These are phyloP conservation scores for Pyrus betulifolia DNA, from an alignment of 306 rosid genomes.

Conservation along the genomic window DNA sequence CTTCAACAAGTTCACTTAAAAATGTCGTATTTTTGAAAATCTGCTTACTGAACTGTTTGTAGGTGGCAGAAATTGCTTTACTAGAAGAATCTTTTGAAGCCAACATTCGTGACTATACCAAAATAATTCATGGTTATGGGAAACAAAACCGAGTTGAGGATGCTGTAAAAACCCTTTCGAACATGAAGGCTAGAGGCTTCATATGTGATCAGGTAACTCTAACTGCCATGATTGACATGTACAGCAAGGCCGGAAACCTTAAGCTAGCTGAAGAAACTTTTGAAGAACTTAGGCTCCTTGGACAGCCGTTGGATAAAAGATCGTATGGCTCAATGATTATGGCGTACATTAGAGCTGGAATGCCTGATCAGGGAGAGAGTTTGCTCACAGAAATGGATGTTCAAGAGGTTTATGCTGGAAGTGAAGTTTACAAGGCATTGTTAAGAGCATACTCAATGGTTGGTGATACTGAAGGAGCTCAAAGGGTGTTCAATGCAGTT, in stretches of 20 bases:
- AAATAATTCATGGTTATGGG: constrained; percentile 67
- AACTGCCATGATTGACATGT: constrained; percentile 73
- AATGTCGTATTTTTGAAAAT: not conserved
- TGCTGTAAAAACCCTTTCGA: constrained; percentile 49
- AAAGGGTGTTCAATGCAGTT: constrained; percentile 74
- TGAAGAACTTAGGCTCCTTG: constrained; percentile 73
- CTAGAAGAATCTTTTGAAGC: constrained; percentile 67
- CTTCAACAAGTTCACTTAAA: not conserved
- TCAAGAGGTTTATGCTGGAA: constrained; percentile 61
- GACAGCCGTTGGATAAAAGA: constrained; percentile 62
- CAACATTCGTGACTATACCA: constrained; percentile 67
- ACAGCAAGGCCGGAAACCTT: constrained; percentile 71
- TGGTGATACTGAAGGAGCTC: constrained; percentile 69
- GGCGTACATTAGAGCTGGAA: constrained; percentile 81
- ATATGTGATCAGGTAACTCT: constrained; percentile 70
- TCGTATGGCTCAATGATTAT: constrained; percentile 81
- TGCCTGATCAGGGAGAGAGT: constrained; percentile 58
- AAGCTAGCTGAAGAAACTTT: constrained; percentile 58
- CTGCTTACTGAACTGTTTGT: constrained; percentile 14
- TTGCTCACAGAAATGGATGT: constrained; percentile 69
- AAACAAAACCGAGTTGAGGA: constrained; percentile 49
- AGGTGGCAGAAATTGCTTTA: constrained; percentile 80
- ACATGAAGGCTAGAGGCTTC: constrained; percentile 62
- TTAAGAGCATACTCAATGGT: constrained; percentile 62
- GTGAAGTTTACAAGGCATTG: constrained; percentile 85